These are phyloP conservation scores for Sordariomycetes sp. DNA, from an alignment of 2,329 filamentous ascomycete genomes.

Conservation along the genomic window DNA sequence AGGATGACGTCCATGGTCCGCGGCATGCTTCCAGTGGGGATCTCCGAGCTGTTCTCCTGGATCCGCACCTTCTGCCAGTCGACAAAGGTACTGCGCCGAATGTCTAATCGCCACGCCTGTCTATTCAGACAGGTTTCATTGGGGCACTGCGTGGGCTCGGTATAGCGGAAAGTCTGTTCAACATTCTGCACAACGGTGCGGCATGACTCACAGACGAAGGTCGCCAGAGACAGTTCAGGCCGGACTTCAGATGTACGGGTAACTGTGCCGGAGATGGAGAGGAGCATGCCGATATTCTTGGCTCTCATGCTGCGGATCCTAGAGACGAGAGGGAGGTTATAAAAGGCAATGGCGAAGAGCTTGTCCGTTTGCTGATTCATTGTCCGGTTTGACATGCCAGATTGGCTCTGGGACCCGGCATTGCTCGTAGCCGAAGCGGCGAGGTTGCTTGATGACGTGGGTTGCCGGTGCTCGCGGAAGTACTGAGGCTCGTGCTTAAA, in stretches of 20 bases:
- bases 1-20: constrained; percentile 95
- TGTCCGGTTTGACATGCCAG: constrained; percentile 60
- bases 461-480: constrained; percentile 83
- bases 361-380: constrained; percentile 94
- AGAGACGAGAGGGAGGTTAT: constrained; percentile 81
- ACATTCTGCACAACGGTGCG: constrained; percentile 76
- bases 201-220: constrained; percentile 84
- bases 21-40: constrained; percentile 96
- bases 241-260: constrained; percentile 95
- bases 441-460: constrained; percentile 59
- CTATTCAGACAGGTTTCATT: constrained; percentile 81
- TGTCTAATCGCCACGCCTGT: constrained; percentile 89
- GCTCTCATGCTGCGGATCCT: constrained; percentile 78
- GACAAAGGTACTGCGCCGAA: constrained; percentile 91
- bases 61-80: constrained; percentile 99
- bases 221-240: constrained; percentile 82
- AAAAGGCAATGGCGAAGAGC: constrained; percentile 84
- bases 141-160: constrained; percentile 90
- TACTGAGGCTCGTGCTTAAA: constrained; percentile 90
- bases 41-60: constrained; percentile 96
- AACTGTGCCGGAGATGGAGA: constrained; percentile 93
- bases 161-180: constrained; percentile 95
- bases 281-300: constrained; percentile 77
- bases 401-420: constrained; percentile 46
- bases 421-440: constrained; percentile 56